Percentiles rank a stretch among this genome's conserved stretches.
Conservation (phyloP, 2,329 filamentous ascomycete species). For the Davidsoniella neocaledoniae region DNA sequence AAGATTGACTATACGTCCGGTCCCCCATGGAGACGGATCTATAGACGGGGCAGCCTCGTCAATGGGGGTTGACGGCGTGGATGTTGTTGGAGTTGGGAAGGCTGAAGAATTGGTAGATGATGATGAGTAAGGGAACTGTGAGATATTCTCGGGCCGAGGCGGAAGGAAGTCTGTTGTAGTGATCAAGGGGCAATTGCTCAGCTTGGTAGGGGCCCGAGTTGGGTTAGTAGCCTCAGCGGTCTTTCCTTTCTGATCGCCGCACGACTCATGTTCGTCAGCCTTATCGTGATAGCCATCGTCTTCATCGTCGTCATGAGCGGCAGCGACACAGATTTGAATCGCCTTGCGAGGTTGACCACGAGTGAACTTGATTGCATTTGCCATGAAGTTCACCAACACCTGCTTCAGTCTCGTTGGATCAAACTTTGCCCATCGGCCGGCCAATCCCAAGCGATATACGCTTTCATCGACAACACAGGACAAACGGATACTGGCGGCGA, state of each 20-base stretch:
- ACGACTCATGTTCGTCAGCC: no score
- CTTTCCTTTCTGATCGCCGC: no score
- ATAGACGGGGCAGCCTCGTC: conserved; percentile 24
- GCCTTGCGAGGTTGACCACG: conserved; percentile 39
- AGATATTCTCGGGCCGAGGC: conserved; percentile 2
- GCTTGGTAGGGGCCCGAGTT: conserved; percentile 36
- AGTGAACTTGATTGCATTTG: conserved; percentile 49
- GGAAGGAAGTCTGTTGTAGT: conserved; percentile 4
- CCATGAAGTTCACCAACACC: conserved; percentile 60
- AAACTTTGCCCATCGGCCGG: conserved; percentile 49
- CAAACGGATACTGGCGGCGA: conserved; percentile 54
- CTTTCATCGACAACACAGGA: conserved; percentile 52
- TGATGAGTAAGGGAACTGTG: conserved; percentile 10
- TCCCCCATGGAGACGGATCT: conserved; percentile 37
- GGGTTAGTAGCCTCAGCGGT: conserved; percentile 46
- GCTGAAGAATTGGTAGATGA: conserved; percentile 3
- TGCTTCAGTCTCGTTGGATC: conserved; percentile 62
- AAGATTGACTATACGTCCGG: conserved; percentile 53
- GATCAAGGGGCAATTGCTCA: conserved; percentile 16
- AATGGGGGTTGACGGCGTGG: conserved; percentile 32
- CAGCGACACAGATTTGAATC: conserved; percentile 50
- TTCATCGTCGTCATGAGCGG: conserved; percentile 35
- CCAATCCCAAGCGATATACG: conserved; percentile 45
- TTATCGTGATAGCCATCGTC: conserved; percentile 28
- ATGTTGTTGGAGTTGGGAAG: conserved; percentile 24